Evolutionary conservation across 345 rosid species (phyloP).

Genomic region (Eucalyptus sideroxylon): DNA sequence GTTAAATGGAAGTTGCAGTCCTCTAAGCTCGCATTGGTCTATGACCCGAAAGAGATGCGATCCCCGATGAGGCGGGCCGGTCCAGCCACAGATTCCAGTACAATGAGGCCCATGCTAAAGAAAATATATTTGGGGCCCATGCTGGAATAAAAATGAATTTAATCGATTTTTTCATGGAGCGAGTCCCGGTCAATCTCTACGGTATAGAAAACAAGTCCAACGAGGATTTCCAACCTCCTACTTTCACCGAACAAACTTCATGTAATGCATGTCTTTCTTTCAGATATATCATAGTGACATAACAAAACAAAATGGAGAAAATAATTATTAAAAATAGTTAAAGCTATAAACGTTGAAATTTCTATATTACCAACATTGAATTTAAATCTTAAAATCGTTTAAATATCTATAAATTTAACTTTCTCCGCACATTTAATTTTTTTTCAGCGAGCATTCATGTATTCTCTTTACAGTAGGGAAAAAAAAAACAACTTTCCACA

Average conservation of each 20-base stretch:
- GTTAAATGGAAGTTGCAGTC: too few relatives aligned
- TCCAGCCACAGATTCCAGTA: background rate
- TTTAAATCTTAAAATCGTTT: too few relatives aligned
- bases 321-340: background rate
- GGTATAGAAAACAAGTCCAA: too few relatives aligned
- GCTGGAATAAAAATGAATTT: background rate
- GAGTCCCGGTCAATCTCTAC: background rate
- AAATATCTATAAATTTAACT: too few relatives aligned
- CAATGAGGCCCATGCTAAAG: fast-evolving
- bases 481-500: too few relatives aligned
- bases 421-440: too few relatives aligned
- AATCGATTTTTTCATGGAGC: background rate
- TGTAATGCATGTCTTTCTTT: background rate
- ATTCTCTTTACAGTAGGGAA: too few relatives aligned
- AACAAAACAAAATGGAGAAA: background rate
- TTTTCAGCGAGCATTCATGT: background rate
- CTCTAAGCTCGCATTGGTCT: background rate
- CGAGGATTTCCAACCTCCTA: background rate
- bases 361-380: background rate
- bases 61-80: background rate
- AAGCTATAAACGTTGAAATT: background rate
- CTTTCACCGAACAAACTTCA: background rate
- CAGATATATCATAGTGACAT: background rate
- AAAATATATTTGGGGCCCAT: background rate
- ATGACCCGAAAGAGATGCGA: background rate